Percentiles rank a stretch among this genome's conserved stretches.
Conservation (phyloP, 441 rosid species). For the Metrosideros polymorpha region DNA sequence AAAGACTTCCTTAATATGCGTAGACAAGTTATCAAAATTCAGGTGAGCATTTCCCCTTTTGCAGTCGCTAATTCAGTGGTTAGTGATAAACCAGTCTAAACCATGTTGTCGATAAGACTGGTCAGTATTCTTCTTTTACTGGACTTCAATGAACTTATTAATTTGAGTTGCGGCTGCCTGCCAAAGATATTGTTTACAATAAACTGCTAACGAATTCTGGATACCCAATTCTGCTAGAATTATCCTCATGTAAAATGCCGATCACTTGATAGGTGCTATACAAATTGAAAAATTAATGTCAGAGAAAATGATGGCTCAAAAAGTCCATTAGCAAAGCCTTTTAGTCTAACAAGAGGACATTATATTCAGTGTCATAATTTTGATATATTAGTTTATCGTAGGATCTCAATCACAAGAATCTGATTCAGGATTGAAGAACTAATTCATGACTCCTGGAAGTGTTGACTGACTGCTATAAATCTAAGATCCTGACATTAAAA, state of each 20-base stretch:
- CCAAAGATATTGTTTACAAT: background rate
- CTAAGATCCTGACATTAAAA: background rate
- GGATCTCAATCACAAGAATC: background rate
- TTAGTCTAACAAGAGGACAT: background rate
- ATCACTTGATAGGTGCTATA: background rate
- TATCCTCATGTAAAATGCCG: background rate
- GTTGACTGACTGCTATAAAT: background rate
- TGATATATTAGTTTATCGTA: background rate
- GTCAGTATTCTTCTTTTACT: background rate
- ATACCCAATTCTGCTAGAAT: background rate
- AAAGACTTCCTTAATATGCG: constrained; percentile 72
- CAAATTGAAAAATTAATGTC: background rate
- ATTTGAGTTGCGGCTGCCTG: background rate
- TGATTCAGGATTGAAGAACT: background rate
- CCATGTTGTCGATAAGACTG: background rate
- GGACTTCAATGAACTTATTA: background rate
- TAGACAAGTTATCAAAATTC: constrained; percentile 63
- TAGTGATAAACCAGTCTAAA: background rate
- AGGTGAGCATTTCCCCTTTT: constrained; percentile 34
- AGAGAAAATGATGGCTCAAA: background rate
- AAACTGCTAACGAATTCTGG: background rate
- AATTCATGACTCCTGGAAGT: background rate
- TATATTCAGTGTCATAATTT: background rate
- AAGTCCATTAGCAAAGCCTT: background rate
- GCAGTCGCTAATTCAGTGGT: background rate